A percentile compares a stretch with the other conserved stretches of the same genome.
Conservation (phyloP, 2,329 filamentous ascomycete genomes). For the Fusarium bactridioides region DNA sequence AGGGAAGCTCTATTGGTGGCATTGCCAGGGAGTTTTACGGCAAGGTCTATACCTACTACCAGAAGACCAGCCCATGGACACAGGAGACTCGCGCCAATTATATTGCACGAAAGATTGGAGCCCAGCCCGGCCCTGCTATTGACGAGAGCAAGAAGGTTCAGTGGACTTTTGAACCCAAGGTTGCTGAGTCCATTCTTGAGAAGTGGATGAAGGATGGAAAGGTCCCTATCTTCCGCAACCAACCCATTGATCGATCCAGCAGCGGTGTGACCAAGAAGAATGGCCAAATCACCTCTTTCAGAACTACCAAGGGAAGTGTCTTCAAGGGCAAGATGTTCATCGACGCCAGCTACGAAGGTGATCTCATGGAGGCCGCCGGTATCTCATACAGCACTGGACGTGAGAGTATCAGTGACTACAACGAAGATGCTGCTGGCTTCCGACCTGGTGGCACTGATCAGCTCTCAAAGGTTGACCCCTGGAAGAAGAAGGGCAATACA, state of each 20-base stretch:
- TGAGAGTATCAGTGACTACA: constrained; percentile 15
- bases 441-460: neutral
- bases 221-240: constrained; percentile 26
- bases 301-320: constrained; percentile 7
- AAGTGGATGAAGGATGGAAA: constrained; percentile 34
- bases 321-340: constrained; percentile 34
- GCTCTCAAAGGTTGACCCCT: constrained; percentile 21
- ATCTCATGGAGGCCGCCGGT: constrained; percentile 31
- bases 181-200: constrained; percentile 25
- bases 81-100: constrained; percentile 25
- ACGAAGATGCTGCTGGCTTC: constrained; percentile 24
- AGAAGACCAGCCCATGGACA: constrained; percentile 10
- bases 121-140: constrained; percentile 32
- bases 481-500: constrained; percentile 10
- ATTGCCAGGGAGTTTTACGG: constrained; percentile 33
- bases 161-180: constrained; percentile 37
- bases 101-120: constrained; percentile 18
- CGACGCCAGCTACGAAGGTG: constrained; percentile 34
- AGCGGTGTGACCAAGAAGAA: constrained; percentile 22
- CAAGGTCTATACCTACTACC: constrained; percentile 25
- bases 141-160: constrained; percentile 26
- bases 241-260: constrained; percentile 15
- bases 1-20: constrained; percentile 30
- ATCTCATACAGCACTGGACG: constrained; percentile 28
- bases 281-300: constrained; percentile 23